Evolutionary conservation across 1,139 yeast genomes (phyloP).

Genomic region (Geotrichum cucujoidarum): DNA sequence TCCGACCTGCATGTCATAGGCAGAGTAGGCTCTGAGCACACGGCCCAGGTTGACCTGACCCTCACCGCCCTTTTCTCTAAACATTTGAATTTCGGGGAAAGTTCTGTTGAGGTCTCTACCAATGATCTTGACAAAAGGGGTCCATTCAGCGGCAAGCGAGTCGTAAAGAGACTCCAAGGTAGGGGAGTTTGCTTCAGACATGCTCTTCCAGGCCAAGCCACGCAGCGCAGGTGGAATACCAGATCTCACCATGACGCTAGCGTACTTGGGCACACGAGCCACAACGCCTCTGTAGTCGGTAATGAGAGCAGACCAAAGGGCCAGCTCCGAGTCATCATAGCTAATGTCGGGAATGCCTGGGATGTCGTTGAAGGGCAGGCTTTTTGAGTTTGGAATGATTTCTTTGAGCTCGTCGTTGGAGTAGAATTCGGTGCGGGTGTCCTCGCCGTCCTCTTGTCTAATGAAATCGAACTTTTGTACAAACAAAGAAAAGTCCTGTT

Average conservation of each 20-base stretch:
- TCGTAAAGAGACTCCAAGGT: conserved; percentile 39
- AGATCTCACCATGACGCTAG: conserved; percentile 33
- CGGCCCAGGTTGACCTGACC: conserved; percentile 48
- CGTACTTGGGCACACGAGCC: conserved; percentile 33
- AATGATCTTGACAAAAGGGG: conserved; percentile 50
- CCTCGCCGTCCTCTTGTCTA: conserved; percentile 18
- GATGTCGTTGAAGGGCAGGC: conserved; percentile 26
- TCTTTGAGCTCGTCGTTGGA: conserved; percentile 9
- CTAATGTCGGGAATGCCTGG: conserved; percentile 25
- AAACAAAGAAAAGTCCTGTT: conserved; percentile 15
- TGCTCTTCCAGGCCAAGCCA: conserved; percentile 38
- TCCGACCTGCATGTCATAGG: conserved; percentile 64
- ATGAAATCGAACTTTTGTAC: conserved; percentile 14
- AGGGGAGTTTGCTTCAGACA: conserved; percentile 35
- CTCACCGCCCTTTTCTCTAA: conserved; percentile 44
- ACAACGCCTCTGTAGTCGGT: conserved; percentile 36
- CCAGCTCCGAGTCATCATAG: conserved; percentile 31
- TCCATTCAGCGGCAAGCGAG: conserved; percentile 41
- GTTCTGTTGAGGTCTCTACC: conserved; percentile 60
- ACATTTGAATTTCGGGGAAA: conserved; percentile 54
- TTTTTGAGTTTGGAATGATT: conserved; percentile 12
- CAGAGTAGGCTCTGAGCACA: conserved; percentile 60
- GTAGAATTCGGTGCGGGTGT: conserved; percentile 6
- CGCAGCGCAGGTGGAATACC: conserved; percentile 41
- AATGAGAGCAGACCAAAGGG: conserved; percentile 37